Base-by-base conservation (phyloP, 192 early-diverging fungal genomes). In the Coemansia sp. region DNA sequence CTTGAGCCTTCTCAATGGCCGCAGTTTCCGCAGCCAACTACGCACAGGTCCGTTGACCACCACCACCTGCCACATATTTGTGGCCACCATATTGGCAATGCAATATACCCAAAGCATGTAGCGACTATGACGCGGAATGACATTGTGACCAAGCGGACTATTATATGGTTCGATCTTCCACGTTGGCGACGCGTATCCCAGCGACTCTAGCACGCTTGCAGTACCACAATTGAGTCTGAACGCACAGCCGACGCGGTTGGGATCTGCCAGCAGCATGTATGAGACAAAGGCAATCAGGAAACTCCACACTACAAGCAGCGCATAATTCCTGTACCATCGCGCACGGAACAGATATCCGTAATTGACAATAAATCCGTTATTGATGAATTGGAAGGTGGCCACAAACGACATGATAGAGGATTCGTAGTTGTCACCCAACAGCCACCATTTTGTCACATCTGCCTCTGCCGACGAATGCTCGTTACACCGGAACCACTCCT, bases 391-490 rank as follows among this genome's bases (percentile, higher is more conserved):
- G 81, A 84, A 88, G 28, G 82, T 76, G 30, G 71, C 73, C 4
- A 92, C 59, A 18, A 89, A 64, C n/a, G 84, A 76, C 23, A 86
- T 62, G 3, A 83, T 70, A 30, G 67, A 69, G 5, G 84, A 82
- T 77, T 92, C 88, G 68, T 78, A 92, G 67, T 89, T 92, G 64
- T 92, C 90, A 25, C 82, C 88, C 18, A 92, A 68, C 26, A 89
- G 72, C 88, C 89, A 69, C 90, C 90, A 92, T 55, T 83, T 65
- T 30, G 83, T 64, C 31, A 84, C 68, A 54, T 91, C 83, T n/a
- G 79, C 69, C 27, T 81, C 60, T n/a, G 78, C 61, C 10, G 75
- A 74, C 55, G 87, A 84, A 21, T 53, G 54, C 38, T 73, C 64
- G 56, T 73, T 53, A 54, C 71, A 73, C 8, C 64, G 41, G 64